Conservation (phyloP, 2,329 filamentous ascomycete genomes). For the Macrophomina pseudophaseolina region DNA sequence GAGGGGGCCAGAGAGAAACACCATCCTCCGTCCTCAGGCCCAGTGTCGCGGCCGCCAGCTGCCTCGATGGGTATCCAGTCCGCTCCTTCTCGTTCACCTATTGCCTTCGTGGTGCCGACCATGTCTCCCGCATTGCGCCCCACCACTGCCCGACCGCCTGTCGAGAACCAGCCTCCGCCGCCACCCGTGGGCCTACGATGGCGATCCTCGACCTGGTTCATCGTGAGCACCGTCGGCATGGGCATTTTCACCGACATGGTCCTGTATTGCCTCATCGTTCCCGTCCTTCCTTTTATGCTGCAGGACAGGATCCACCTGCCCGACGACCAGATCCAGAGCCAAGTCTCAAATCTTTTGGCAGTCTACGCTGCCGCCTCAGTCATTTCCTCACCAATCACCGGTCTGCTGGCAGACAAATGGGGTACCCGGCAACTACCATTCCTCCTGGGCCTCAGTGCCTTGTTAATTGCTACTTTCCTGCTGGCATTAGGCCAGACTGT, state of each 20-base stretch:
- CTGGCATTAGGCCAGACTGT: conserved; percentile 58
- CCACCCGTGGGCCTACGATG: conserved; percentile 48
- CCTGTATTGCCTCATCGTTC: conserved; percentile 64
- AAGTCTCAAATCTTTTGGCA: conserved; percentile 60
- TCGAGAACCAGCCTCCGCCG: conserved; percentile 8
- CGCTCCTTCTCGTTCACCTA: conserved; percentile 19
- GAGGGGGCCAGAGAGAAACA: neutral
- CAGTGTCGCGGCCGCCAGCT: neutral
- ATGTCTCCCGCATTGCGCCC: conserved; percentile 25
- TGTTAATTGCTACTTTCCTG: conserved; percentile 61
- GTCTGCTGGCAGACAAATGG: conserved; percentile 59
- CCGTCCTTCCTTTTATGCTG: conserved; percentile 64
- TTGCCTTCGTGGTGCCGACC: conserved; percentile 22
- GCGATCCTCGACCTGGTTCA: conserved; percentile 65
- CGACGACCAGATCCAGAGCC: conserved; percentile 55
- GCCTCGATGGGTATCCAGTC: conserved; percentile 24
- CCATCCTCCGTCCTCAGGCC: neutral
- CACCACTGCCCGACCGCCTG: neutral
- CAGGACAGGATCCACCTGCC: conserved; percentile 56
- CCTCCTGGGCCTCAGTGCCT: conserved; percentile 58
- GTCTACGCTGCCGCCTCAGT: conserved; percentile 61
- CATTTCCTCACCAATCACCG: conserved; percentile 57
- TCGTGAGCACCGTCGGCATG: conserved; percentile 61
- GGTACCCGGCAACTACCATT: conserved; percentile 63
- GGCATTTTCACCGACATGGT: conserved; percentile 65